These are phyloP conservation scores for Tritrichomonas foetus DNA, from an alignment of 208 protist genomes.

Conservation along the genomic window DNA sequence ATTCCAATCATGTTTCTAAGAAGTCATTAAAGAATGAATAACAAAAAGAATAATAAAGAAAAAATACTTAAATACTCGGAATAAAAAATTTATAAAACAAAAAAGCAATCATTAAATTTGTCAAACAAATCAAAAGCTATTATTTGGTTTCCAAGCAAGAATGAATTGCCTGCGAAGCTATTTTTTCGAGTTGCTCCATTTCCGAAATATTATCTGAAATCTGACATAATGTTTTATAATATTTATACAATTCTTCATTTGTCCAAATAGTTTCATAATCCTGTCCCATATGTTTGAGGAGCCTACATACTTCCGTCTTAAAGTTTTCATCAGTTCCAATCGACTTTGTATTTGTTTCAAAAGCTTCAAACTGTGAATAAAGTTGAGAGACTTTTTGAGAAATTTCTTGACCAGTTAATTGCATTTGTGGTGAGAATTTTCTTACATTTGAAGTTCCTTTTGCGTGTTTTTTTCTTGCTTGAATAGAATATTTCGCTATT, in stretches of 20 bases:
- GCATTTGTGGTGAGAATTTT: background rate
- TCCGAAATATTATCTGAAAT: background rate
- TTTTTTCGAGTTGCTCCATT: background rate
- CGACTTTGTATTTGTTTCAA: background rate
- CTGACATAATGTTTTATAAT: background rate
- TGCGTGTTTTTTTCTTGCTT: background rate
- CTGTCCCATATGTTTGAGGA: background rate
- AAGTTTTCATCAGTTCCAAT: background rate
- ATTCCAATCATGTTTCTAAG: no score
- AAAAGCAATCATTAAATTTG: no score
- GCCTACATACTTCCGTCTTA: background rate
- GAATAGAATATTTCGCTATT: background rate
- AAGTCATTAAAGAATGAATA: no score
- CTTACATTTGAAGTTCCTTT: background rate
- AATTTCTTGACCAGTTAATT: background rate
- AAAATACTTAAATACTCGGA: no score
- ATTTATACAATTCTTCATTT: background rate
- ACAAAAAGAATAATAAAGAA: no score
- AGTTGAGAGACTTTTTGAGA: background rate
- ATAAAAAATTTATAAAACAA: no score
- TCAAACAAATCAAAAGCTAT: no score
- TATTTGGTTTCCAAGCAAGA: background rate
- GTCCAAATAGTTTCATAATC: background rate
- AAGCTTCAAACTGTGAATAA: background rate
- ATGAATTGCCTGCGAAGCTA: background rate